Conservation (phyloP, 768 basidiomycete genomes). For the Hygrophoropsis aurantiaca region DNA sequence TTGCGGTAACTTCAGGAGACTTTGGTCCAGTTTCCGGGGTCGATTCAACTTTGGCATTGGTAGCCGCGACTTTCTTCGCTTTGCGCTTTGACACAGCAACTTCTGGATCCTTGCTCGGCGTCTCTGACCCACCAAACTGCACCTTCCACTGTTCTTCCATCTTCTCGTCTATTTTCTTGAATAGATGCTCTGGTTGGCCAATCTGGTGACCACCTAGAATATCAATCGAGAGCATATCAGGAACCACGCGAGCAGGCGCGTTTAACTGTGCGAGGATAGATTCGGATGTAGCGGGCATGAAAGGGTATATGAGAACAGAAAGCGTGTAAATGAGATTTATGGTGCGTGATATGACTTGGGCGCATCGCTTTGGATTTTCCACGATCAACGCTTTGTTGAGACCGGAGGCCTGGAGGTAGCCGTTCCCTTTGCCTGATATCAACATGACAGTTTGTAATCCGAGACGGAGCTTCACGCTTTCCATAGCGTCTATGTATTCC, state of each 20-base stretch:
- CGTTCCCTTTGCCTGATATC: conserved; percentile 86
- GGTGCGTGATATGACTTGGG: conserved; percentile 85
- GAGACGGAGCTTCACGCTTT: conserved; percentile 83
- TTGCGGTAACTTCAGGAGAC: conserved; percentile 66
- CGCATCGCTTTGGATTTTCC: conserved; percentile 81
- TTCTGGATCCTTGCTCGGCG: conserved; percentile 40
- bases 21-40: conserved; percentile 53
- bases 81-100: conserved; percentile 49
- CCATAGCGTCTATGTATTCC: conserved; percentile 86
- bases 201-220: conserved; percentile 85
- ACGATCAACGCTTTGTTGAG: conserved; percentile 88
- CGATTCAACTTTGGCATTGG: conserved; percentile 45
- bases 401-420: conserved; percentile 90
- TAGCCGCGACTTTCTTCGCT: conserved; percentile 51
- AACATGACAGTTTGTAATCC: conserved; percentile 90
- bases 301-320: conserved; percentile 84
- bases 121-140: conserved; percentile 71
- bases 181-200: conserved; percentile 85
- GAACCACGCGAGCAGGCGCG: conserved; percentile 81
- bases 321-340: conserved; percentile 92
- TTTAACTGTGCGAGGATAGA: conserved; percentile 85
- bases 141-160: conserved; percentile 80
- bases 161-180: conserved; percentile 91
- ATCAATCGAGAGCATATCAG: conserved; percentile 71
- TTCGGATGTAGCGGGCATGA: conserved; percentile 90